Conservation (phyloP, 805 yeast genomes). For the Myxozyma melibiosi region DNA sequence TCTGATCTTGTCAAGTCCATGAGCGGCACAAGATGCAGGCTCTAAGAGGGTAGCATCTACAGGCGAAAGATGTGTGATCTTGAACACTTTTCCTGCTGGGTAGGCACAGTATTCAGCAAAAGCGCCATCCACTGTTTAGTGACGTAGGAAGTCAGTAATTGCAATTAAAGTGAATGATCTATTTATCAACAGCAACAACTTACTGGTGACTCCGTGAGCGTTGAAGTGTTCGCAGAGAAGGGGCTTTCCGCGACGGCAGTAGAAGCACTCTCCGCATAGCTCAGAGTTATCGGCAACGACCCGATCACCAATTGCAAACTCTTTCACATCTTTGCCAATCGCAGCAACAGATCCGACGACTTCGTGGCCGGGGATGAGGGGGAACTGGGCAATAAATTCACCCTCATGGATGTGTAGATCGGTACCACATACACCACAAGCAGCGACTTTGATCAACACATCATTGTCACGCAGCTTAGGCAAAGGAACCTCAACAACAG, state of each 20-base stretch:
- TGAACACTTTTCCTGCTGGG: conserved; percentile 33
- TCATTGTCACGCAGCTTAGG: conserved; percentile 28
- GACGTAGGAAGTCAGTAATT: not conserved
- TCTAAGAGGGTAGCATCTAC: conserved; percentile 30
- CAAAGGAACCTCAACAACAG: conserved; percentile 23
- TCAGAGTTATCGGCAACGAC: conserved; percentile 34
- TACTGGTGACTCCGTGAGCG: conserved; percentile 31
- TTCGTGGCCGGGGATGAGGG: conserved; percentile 32
- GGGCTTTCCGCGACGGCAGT: conserved; percentile 31
- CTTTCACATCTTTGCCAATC: conserved; percentile 25
- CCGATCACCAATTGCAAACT: conserved; percentile 23
- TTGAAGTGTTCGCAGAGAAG: conserved; percentile 31
- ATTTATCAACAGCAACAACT: not conserved
- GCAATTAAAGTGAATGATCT: not conserved
- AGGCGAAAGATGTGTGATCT: conserved; percentile 26
- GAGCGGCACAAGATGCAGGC: conserved; percentile 34
- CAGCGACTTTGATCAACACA: conserved; percentile 29
- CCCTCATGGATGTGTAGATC: conserved; percentile 33
- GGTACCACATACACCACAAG: conserved; percentile 33
- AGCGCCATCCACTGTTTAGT: conserved; percentile 23
- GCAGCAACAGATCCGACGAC: conserved; percentile 33
- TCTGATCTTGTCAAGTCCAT: conserved; percentile 30
- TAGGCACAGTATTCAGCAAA: conserved; percentile 32
- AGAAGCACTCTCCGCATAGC: conserved; percentile 30
- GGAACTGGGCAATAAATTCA: conserved; percentile 30